Evolutionary conservation across 345 rosid genomes (phyloP), one percentile per base, ranked within the genome.

Genomic region (Tarenaya hassleriana): DNA sequence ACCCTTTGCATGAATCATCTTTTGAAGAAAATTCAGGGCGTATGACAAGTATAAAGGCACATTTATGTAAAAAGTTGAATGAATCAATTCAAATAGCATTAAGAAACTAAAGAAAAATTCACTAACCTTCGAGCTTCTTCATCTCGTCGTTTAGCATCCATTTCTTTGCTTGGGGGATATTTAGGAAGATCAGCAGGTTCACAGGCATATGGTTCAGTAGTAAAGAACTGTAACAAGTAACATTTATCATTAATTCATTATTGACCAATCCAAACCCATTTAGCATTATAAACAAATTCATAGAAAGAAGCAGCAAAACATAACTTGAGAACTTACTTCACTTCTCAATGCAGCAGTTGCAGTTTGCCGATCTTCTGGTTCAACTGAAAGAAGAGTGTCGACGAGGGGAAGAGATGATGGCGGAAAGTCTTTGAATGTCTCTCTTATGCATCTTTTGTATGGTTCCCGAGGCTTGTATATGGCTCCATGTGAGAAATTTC

Each of bases 121-220:
- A 64, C 46, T 42, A 29, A 83, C 97, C 97, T 80, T 27, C 94
- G 76, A 60, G 90, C 81, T 78, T 83, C 97, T 39, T 90, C 97
- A 56, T 90, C 91, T n/a, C 96, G 82, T 50, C 77, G 58, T 67
- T 86, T 82, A 53, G 86, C 96, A 75, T 90, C 97, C 65, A 90
- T 90, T 69, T 90, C 97, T 79, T 90, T 90, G 50, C 84, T 86
- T 11, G 97, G 97, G 12, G 96, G 91, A 68, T 90, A 90, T 50
- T 82, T 80, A 16, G 97, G 97, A 45, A 90, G 84, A 67, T 64
- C 56, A 31, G 95, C 83, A 16, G 97, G 97, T 61, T 86, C 88
- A 39, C 95, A 90, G 40, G 97, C 91, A 68, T 47, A 77, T 29
- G 97, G 97, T 61, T 84, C 88, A 11, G 88, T 80, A 13, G 56